Base-by-base conservation (phyloP, 2,329 filamentous ascomycete genomes). In the Ceratocystis alfenasii region DNA sequence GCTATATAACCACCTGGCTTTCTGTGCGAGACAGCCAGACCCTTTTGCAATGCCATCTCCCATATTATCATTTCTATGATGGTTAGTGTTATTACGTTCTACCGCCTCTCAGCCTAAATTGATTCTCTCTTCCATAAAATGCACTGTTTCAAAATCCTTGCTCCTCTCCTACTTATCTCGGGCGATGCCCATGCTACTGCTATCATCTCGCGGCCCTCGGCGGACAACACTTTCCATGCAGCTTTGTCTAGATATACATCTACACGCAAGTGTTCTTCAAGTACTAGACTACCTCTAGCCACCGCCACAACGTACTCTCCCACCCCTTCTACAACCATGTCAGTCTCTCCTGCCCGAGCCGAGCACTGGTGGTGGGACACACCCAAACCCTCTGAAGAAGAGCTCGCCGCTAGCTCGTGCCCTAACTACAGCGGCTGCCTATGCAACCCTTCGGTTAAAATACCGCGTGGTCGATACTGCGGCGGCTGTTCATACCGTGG, bases 391-490 rank as follows among this genome's bases (percentile, higher is more conserved):
- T 22, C 8, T 28, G 44, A 63, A 12, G 41, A 62, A 41, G 45
- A 53, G 1, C 44, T 33, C 44, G n/a, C 45, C 25, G 1, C 30
- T 5, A 10, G 12, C 8, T 45, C 44, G 17, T 63, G 61, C 17
- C 61, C 61, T 28, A 63, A 63, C 61, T 50, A 50, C 61, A 36
- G 46, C 61, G 61, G 61, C 45, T 63, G 61, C 17, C 25, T 63
- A 30, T 63, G 61, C n/a, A 63, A 63, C 17, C 22, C 44, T 17
- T 5, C 10, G 36, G 36, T 41, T 15, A 41, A 12, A 25, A 46
- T 48, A 28, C 61, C 46, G 45, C 61, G 44, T 8, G 61, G 61
- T 1, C 61, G 45, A n/a, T 63, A 63, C 61, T 63, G 44, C 25
- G 61, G 61, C 25, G 45, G 25, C 17, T 63, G 61, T n/a, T 48